These are phyloP conservation scores for Cercophora newfieldiana DNA, from an alignment of 495 filamentous ascomycete species.

Conservation along the genomic window DNA sequence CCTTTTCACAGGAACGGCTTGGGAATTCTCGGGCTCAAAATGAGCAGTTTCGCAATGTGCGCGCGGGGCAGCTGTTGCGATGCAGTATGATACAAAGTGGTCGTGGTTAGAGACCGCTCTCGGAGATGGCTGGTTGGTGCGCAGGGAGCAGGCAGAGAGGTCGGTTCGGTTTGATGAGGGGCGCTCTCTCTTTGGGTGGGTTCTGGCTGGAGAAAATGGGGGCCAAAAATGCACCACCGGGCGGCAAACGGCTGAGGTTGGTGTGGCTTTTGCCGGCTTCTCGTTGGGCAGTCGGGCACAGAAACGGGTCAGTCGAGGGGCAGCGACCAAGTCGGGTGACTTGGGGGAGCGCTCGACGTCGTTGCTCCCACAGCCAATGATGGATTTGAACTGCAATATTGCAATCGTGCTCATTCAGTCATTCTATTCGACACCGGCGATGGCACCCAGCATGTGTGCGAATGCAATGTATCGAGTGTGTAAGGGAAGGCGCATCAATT, in stretches of 20 bases:
- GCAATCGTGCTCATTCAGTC: not conserved
- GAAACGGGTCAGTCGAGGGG: conserved; percentile 5
- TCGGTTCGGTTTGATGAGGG: conserved; percentile 13
- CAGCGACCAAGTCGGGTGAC: conserved; percentile 11
- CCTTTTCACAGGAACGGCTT: not conserved
- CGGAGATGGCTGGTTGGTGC: conserved; percentile 37
- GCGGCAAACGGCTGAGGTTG: conserved; percentile 13
- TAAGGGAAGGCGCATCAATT: conserved; percentile 25
- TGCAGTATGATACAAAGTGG: conserved; percentile 33
- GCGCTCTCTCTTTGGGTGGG: not conserved
- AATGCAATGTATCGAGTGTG: conserved; percentile 25
- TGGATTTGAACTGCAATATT: not conserved
- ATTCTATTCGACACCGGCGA: not conserved
- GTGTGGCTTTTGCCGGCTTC: conserved; percentile 10
- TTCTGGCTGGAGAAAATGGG: conserved; percentile 11
- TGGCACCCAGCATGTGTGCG: not conserved
- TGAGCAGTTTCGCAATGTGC: conserved; percentile 10
- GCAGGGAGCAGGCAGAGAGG: conserved; percentile 22
- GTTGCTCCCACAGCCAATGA: not conserved
- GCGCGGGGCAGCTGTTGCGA: conserved; percentile 25
- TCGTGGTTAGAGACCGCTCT: conserved; percentile 36
- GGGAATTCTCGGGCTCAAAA: not conserved
- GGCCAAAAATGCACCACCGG: conserved; percentile 14
- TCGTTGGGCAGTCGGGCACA: conserved; percentile 14
- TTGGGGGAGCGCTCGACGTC: not conserved